phyloP scores from a whole-genome alignment of 2,329 filamentous ascomycete species.

The Tolypocladium nubicola region DNA sequence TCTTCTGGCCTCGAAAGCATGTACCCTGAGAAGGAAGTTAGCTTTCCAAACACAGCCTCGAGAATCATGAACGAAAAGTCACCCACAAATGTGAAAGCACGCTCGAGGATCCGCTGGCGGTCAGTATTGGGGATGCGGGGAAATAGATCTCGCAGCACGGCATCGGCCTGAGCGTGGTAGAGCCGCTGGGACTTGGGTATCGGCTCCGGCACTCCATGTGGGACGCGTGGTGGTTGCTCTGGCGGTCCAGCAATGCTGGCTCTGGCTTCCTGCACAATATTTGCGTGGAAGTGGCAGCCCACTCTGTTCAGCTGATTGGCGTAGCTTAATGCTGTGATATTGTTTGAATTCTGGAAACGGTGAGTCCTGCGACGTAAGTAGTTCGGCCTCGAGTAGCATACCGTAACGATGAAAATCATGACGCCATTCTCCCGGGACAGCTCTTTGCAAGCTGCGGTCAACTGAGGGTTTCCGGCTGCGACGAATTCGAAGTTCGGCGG shows the following conservation, averaged over 20 bases:
- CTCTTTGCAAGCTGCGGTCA: conserved; percentile 54
- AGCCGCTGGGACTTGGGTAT: conserved; percentile 49
- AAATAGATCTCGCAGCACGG: conserved; percentile 51
- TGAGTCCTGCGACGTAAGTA: not conserved
- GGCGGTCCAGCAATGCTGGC: conserved; percentile 14
- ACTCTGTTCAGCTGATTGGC: conserved; percentile 46
- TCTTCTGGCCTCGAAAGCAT: conserved; percentile 39
- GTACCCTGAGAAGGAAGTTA: conserved; percentile 28
- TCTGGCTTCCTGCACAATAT: conserved; percentile 47
- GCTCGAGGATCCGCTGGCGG: conserved; percentile 49
- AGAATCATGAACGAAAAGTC: not conserved
- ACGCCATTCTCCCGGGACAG: conserved; percentile 50
- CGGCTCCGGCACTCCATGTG: conserved; percentile 33
- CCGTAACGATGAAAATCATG: conserved; percentile 58
- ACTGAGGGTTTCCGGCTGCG: conserved; percentile 48
- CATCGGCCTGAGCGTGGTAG: conserved; percentile 52
- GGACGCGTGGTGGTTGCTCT: conserved; percentile 8
- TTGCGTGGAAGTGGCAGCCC: conserved; percentile 49
- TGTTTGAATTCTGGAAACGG: conserved; percentile 16
- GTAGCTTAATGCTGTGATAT: conserved; percentile 24
- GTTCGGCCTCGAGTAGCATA: conserved; percentile 15
- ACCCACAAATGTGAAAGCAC: conserved; percentile 52
- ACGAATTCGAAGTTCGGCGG: conserved; percentile 54
- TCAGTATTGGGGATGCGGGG: conserved; percentile 56
- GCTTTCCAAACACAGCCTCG: conserved; percentile 4